Percentiles rank a stretch among this genome's conserved stretches.
phyloP scores from a whole-genome alignment of 495 filamentous ascomycete species.

The Umbilicaria muhlenbergii region DNA sequence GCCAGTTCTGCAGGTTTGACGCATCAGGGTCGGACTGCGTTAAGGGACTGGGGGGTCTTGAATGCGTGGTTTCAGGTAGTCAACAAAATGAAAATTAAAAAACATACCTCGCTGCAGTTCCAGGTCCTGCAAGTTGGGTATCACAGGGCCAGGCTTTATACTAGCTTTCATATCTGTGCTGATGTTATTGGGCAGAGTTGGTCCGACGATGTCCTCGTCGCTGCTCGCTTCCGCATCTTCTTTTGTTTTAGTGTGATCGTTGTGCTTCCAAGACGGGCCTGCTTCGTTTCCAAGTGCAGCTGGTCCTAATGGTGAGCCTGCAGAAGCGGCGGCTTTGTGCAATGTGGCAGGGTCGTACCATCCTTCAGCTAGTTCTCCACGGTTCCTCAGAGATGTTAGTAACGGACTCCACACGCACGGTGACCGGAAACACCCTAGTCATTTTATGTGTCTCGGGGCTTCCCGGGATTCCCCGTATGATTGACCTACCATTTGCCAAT shows the following conservation, averaged over 20 bases:
- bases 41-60: too few relatives aligned
- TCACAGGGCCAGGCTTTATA: constrained; percentile 43
- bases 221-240: constrained; percentile 31
- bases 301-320: neutral
- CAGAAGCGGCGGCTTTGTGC: constrained; percentile 27
- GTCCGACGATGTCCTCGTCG: constrained; percentile 57
- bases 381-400: constrained; percentile 55
- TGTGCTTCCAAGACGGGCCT: neutral
- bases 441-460: too few relatives aligned
- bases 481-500: constrained; percentile 60
- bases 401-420: neutral
- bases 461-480: constrained; percentile 3
- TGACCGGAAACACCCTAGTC: neutral
- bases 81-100: neutral
- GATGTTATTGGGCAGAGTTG: constrained; percentile 38
- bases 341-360: constrained; percentile 76
- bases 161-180: constrained; percentile 8
- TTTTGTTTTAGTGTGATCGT: constrained; percentile 2
- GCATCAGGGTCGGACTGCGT: neutral
- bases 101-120: constrained; percentile 44
- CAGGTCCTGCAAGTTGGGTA: constrained; percentile 64
- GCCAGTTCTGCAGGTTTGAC: constrained; percentile 26
- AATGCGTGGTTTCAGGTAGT: neutral
- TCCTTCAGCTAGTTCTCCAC: constrained; percentile 75
- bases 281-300: constrained; percentile 2